phyloP scores from a whole-genome alignment of 345 rosid genomes.

The Eutrema japonicum region DNA sequence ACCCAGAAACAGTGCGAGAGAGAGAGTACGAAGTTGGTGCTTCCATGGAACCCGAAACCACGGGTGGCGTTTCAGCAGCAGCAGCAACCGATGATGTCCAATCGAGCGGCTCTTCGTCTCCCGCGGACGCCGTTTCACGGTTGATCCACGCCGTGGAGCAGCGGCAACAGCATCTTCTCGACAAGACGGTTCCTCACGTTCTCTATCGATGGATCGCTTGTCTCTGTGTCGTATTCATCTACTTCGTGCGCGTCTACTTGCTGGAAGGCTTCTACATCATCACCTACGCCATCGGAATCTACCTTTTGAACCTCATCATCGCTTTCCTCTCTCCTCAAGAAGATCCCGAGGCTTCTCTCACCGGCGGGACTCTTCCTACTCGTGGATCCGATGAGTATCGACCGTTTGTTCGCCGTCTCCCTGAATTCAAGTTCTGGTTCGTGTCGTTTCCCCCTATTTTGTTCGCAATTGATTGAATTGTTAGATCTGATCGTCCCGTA shows the following conservation, averaged over 20 bases:
- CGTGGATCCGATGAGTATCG: conserved; percentile 92
- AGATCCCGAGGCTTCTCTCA: conserved; percentile 72
- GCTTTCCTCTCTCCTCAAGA: conserved; percentile 93
- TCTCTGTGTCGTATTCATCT: conserved; percentile 53
- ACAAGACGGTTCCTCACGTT: conserved; percentile 69
- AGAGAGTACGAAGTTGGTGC: background rate
- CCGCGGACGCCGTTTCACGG: conserved; percentile 50
- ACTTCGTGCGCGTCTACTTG: conserved; percentile 75
- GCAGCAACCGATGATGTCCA: conserved; percentile 43
- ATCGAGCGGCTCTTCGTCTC: conserved; percentile 49
- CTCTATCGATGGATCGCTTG: conserved; percentile 71
- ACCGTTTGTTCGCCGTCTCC: conserved; percentile 91
- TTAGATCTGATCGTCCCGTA: conserved; percentile 16
- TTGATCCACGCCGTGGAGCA: conserved; percentile 54
- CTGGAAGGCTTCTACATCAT: conserved; percentile 89
- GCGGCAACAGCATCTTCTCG: conserved; percentile 73
- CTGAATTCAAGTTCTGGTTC: conserved; percentile 92
- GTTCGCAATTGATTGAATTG: background rate
- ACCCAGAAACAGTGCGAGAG: conserved; percentile 2
- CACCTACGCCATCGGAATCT: conserved; percentile 89
- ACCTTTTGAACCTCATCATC: conserved; percentile 80
- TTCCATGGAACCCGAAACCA: conserved; percentile 50
- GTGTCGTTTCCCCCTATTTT: background rate
- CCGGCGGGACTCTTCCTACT: conserved; percentile 78
- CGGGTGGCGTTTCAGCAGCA: conserved; percentile 42